A percentile compares a stretch with the other conserved stretches of the same genome.
Conservation (phyloP, 257 asterid species). For the Penstemon davidsonii region DNA sequence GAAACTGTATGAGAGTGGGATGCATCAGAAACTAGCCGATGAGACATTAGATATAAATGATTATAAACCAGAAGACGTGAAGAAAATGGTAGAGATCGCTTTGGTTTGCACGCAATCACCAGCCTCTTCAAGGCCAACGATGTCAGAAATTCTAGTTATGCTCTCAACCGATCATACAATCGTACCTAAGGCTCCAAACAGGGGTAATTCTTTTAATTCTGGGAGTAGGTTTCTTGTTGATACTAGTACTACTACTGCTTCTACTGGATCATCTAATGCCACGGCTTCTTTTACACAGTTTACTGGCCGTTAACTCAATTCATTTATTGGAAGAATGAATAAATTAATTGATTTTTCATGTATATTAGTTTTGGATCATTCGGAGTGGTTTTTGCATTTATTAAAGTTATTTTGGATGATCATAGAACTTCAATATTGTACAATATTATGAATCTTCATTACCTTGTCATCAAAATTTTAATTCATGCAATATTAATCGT, state of each 20-base stretch:
- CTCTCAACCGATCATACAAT: slow-evolving; percentile 43
- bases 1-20: slow-evolving; percentile 59
- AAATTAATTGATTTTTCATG: no score
- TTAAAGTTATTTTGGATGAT: no score
- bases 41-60: slow-evolving; percentile 52
- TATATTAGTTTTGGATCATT: no score
- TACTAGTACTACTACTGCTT: slow-evolving; percentile 6
- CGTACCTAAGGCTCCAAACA: slow-evolving; percentile 33
- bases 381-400: no score
- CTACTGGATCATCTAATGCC: slow-evolving; percentile 48
- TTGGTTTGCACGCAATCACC: slow-evolving; percentile 72
- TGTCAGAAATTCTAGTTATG: slow-evolving; percentile 79
- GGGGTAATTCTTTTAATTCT: slow-evolving; percentile 36
- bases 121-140: slow-evolving; percentile 65
- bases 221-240: slow-evolving; percentile 33
- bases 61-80: slow-evolving; percentile 46
- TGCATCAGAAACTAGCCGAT: slow-evolving; percentile 55
- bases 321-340: no score
- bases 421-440: no score
- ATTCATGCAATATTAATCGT: no score
- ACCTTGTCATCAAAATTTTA: no score
- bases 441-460: no score
- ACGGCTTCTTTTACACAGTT: slow-evolving; percentile 55
- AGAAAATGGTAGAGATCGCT: slow-evolving; percentile 69
- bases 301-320: slow-evolving; percentile 56